These are phyloP conservation scores for Amylostereum areolatum DNA, from an alignment of 1,284 basidiomycete genomes.

Conservation along the genomic window DNA sequence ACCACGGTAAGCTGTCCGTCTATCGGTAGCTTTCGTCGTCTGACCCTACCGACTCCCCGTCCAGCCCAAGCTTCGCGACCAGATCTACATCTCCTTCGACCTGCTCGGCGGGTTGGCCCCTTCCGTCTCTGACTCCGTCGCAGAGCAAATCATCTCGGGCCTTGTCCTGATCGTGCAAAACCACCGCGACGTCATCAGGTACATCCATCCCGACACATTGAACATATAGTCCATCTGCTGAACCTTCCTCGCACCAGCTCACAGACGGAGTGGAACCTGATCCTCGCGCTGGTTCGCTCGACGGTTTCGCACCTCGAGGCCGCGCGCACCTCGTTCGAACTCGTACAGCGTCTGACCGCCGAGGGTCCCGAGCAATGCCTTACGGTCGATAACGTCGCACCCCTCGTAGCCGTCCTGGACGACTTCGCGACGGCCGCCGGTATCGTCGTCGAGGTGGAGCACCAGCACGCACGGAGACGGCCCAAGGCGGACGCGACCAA, in stretches of 20 bases:
- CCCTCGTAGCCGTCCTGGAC: slow-evolving; percentile 77
- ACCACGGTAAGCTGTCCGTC: slow-evolving; percentile 50
- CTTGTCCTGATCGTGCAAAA: slow-evolving; percentile 75
- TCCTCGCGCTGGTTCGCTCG: slow-evolving; percentile 85
- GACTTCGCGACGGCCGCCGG: slow-evolving; percentile 82
- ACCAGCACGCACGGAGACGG: slow-evolving; percentile 43
- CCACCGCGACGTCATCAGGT: slow-evolving; percentile 69
- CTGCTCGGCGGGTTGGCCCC: slow-evolving; percentile 78
- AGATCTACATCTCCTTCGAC: slow-evolving; percentile 91
- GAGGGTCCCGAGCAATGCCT: slow-evolving; percentile 57
- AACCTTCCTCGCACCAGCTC: slow-evolving; percentile 40
- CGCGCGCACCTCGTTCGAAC: slow-evolving; percentile 76
- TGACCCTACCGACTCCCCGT: slow-evolving; percentile 12
- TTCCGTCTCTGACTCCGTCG: slow-evolving; percentile 74
- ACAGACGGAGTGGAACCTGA: slow-evolving; percentile 93
- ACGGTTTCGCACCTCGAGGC: slow-evolving; percentile 88
- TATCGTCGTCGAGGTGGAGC: slow-evolving; percentile 51
- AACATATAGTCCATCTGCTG: slow-evolving; percentile 1
- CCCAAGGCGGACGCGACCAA: slow-evolving; percentile 48
- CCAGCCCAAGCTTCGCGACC: slow-evolving; percentile 77
- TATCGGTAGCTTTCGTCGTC: neutral
- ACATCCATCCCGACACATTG: slow-evolving; percentile 8
- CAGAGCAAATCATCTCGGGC: slow-evolving; percentile 88
- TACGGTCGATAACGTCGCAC: slow-evolving; percentile 75
- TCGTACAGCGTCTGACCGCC: slow-evolving; percentile 58